phyloP scores from a whole-genome alignment of 139 green algal genomes.

The Micractinium sp. region DNA sequence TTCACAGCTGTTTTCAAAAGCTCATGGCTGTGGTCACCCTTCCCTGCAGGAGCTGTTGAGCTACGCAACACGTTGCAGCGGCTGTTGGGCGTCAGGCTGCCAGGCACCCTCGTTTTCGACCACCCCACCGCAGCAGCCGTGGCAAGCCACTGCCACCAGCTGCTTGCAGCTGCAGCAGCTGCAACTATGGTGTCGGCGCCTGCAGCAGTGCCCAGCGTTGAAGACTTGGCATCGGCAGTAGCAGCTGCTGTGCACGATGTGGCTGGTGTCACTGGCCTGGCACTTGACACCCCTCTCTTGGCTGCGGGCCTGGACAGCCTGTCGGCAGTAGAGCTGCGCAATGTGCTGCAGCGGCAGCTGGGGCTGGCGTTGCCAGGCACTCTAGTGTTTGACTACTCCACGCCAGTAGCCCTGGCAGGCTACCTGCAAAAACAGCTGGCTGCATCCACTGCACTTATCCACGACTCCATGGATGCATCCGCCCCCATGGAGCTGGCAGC shows the following conservation, averaged over 20 bases:
- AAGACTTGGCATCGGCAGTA: neutral
- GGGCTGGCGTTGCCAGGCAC: constrained; percentile 48
- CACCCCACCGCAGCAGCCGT: constrained; percentile 60
- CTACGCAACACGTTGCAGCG: constrained; percentile 32
- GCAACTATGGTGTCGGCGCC: neutral
- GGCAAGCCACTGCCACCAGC: constrained; percentile 1
- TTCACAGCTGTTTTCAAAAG: neutral
- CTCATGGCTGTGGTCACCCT: neutral
- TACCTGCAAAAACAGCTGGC: neutral
- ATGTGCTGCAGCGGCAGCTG: constrained; percentile 33
- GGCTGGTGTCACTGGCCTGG: neutral
- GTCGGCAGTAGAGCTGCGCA: constrained; percentile 50
- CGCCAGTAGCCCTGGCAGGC: constrained; percentile 39
- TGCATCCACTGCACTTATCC: constrained; percentile 11
- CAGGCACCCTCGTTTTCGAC: constrained; percentile 57
- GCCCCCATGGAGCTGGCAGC: neutral
- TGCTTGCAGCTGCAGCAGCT: neutral
- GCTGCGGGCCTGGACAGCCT: constrained; percentile 60
- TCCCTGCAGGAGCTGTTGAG: constrained; percentile 29
- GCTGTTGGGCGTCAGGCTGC: constrained; percentile 40
- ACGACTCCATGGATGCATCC: neutral
- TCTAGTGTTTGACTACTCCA: constrained; percentile 73
- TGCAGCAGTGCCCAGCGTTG: neutral
- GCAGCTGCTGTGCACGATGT: neutral
- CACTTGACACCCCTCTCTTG: constrained; percentile 54